Percentiles rank a stretch among this genome's conserved stretches.
Conservation (phyloP, 805 yeast species). For the Kuraishia capsulata region DNA sequence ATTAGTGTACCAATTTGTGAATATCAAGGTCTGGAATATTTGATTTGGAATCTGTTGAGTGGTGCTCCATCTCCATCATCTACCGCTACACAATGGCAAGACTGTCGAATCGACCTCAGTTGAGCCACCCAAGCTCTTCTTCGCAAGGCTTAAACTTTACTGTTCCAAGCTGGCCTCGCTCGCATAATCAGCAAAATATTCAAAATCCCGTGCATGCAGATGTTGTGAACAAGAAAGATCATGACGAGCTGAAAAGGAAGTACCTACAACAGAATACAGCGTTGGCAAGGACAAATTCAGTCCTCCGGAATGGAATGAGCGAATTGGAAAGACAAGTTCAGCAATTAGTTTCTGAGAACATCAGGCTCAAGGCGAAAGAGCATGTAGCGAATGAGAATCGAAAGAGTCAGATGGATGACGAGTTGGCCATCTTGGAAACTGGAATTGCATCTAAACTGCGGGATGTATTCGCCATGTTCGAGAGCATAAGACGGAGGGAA, state of each 20-base stretch:
- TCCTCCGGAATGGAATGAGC: conserved; percentile 38
- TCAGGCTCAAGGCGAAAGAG: conserved; percentile 27
- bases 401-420: conserved; percentile 20
- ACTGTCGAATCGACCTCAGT: neutral
- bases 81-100: neutral
- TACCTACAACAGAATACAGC: conserved; percentile 41
- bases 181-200: neutral
- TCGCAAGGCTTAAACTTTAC: neutral
- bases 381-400: conserved; percentile 12
- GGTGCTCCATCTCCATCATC: neutral
- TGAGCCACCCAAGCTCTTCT: neutral
- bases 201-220: no score
- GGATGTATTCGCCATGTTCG: conserved; percentile 34
- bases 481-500: conserved; percentile 29
- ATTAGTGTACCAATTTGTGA: no score
- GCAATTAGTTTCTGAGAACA: conserved; percentile 42
- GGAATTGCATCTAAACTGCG: conserved; percentile 31
- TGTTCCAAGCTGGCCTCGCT: neutral
- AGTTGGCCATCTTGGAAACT: conserved; percentile 29
- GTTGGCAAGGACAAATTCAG: conserved; percentile 51
- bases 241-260: conserved; percentile 8
- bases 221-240: neutral
- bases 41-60: neutral
- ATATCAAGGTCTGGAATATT: no score
- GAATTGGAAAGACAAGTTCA: conserved; percentile 43